Conservation (phyloP, 2,329 filamentous ascomycete genomes). For the Trichoderma cornu-damae region DNA sequence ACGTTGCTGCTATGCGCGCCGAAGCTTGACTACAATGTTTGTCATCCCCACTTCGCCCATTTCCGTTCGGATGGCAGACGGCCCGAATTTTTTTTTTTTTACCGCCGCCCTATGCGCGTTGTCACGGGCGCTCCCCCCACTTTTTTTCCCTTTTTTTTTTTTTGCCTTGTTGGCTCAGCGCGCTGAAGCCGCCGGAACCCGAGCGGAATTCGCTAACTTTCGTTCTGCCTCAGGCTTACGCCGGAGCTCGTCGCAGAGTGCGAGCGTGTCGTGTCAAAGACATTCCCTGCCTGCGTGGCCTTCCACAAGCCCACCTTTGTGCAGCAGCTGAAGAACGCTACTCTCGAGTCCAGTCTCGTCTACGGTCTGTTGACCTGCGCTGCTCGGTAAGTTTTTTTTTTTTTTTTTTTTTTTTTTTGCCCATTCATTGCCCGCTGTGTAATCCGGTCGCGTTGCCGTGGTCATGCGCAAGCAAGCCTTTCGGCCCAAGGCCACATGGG, state of each 20-base stretch:
- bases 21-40: slow-evolving; percentile 11
- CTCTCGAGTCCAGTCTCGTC: slow-evolving; percentile 52
- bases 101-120: slow-evolving; percentile 7
- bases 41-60: slow-evolving; percentile 15
- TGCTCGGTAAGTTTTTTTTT: slow-evolving; percentile 45
- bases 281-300: slow-evolving; percentile 56
- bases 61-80: slow-evolving; percentile 17
- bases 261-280: slow-evolving; percentile 57
- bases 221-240: slow-evolving; percentile 39
- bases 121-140: background rate
- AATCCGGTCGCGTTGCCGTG: slow-evolving; percentile 21
- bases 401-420: slow-evolving; percentile 23
- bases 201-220: slow-evolving; percentile 26
- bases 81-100: slow-evolving; percentile 12
- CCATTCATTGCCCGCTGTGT: too few relatives aligned
- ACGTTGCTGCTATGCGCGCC: slow-evolving; percentile 5
- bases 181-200: slow-evolving; percentile 21
- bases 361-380: slow-evolving; percentile 55
- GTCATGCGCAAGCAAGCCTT: background rate
- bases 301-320: slow-evolving; percentile 60
- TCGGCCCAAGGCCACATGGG: background rate
- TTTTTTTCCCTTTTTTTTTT: background rate
- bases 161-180: background rate
- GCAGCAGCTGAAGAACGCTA: slow-evolving; percentile 53
- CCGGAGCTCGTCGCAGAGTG: slow-evolving; percentile 55